These are phyloP conservation scores for Solanum hybrid DNA, from an alignment of 305 asterid genomes.

Conservation along the genomic window DNA sequence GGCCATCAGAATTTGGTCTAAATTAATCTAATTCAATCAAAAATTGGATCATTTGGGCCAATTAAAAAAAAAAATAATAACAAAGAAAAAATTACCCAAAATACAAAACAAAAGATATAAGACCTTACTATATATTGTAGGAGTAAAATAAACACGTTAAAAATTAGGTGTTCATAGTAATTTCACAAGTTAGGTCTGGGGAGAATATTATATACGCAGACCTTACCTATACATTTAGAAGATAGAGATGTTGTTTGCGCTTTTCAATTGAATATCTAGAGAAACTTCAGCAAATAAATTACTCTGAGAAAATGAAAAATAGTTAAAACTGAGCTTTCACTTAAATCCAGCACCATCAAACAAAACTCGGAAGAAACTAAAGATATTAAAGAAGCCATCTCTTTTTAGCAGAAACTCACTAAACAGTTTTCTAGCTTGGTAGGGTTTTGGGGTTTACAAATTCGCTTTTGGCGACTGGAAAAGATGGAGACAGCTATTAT, in stretches of 20 bases:
- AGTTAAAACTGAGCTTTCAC: not conserved
- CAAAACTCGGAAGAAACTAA: too few species aligned
- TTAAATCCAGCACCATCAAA: too few species aligned
- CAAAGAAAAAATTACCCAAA: too few species aligned
- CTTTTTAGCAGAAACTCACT: not conserved
- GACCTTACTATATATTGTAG: too few species aligned
- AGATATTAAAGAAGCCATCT: too few species aligned
- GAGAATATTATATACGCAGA: not conserved
- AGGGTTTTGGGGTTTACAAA: not conserved
- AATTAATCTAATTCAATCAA: too few species aligned
- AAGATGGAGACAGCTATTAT: not conserved
- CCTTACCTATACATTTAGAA: not conserved
- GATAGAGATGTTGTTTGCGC: not conserved
- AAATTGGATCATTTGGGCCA: too few species aligned
- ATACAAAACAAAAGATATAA: too few species aligned
- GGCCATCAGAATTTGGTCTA: too few species aligned
- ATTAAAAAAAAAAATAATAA: too few species aligned
- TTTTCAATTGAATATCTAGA: not conserved
- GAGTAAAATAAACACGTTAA: too few species aligned
- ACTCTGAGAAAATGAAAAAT: not conserved
- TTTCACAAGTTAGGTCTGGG: not conserved
- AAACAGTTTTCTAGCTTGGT: not conserved
- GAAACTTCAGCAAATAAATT: not conserved
- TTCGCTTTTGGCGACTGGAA: not conserved
- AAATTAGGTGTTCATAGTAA: not conserved